Evolutionary conservation across 169 alveolate species (phyloP).

Genomic region (Theileria parva): DNA sequence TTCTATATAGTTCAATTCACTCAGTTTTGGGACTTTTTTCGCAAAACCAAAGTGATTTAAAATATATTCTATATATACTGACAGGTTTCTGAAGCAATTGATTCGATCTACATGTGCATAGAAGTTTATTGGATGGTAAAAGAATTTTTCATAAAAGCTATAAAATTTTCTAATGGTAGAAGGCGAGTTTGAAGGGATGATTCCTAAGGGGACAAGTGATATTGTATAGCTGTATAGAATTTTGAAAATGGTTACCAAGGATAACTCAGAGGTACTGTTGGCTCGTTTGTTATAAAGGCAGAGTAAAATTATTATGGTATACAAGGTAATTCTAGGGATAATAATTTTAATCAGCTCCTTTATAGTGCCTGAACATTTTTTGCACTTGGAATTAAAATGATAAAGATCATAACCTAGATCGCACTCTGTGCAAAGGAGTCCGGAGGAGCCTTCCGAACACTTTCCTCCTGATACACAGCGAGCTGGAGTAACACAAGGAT

Average conservation of each 20-base stretch:
- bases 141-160: constrained; percentile 31
- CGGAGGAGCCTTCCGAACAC: constrained; percentile 73
- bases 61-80: neutral
- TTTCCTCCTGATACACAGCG: constrained; percentile 64
- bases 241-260: constrained; percentile 42
- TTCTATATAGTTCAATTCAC: constrained; percentile 30
- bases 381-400: constrained; percentile 68
- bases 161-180: constrained; percentile 52
- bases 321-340: constrained; percentile 36
- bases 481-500: constrained; percentile 65
- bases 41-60: neutral
- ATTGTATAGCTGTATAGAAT: constrained; percentile 41
- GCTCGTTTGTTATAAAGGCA: constrained; percentile 28
- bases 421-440: constrained; percentile 75
- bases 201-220: constrained; percentile 53
- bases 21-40: neutral
- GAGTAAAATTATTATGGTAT: neutral
- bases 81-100: constrained; percentile 28
- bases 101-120: constrained; percentile 39
- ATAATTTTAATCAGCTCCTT: constrained; percentile 14
- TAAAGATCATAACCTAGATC: constrained; percentile 61
- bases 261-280: constrained; percentile 21
- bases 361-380: constrained; percentile 30
- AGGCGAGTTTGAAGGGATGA: constrained; percentile 35
- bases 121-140: constrained; percentile 22